Evolutionary conservation across 805 yeast species (phyloP).

Genomic region (Candida arabinofermentans): DNA sequence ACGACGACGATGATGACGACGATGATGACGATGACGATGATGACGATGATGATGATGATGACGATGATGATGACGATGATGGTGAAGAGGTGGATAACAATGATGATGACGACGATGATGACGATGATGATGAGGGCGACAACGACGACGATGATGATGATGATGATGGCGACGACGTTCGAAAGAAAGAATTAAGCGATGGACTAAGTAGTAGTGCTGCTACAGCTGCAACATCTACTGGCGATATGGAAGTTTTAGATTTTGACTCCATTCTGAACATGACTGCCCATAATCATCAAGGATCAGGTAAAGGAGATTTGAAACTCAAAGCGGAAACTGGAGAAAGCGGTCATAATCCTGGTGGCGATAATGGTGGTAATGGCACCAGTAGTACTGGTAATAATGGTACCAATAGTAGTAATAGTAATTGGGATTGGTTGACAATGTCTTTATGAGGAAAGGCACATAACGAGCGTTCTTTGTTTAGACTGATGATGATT

Average conservation of each 20-base stretch:
- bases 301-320: neutral
- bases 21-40: slow-evolving; percentile 1
- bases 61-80: neutral
- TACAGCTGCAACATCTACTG: neutral
- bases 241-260: slow-evolving; percentile 17
- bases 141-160: slow-evolving; percentile 1
- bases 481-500: neutral
- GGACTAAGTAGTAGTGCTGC: neutral
- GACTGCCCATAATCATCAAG: slow-evolving; percentile 9
- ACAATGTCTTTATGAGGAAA: slow-evolving; percentile 36
- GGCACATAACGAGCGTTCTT: neutral
- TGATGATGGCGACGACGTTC: neutral
- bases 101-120: neutral
- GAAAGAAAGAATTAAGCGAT: neutral
- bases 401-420: slow-evolving; percentile 2
- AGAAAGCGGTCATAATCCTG: slow-evolving; percentile 4
- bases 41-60: neutral
- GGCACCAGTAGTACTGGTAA: slow-evolving; percentile 1
- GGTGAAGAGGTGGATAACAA: too few species aligned
- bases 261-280: slow-evolving; percentile 20
- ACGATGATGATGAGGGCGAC: neutral
- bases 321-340: slow-evolving; percentile 4
- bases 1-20: slow-evolving; percentile 3
- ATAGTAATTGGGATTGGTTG: slow-evolving; percentile 43
- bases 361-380: slow-evolving; percentile 6